Evolutionary conservation across 176 grass and related monocot species (phyloP).

Genomic region (Panicum miliaceum): DNA sequence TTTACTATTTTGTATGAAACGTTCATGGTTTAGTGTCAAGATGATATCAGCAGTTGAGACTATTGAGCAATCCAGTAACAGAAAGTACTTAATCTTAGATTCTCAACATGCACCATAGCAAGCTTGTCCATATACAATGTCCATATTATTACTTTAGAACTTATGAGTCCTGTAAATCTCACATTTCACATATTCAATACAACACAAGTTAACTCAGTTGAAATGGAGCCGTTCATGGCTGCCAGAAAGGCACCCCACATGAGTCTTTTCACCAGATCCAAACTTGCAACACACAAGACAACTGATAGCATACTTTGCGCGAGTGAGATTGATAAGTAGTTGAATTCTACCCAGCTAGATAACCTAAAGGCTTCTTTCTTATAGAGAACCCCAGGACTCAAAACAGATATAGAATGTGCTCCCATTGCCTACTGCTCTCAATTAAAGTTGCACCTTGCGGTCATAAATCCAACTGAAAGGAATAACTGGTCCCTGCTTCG

Average conservation of each 20-base stretch:
- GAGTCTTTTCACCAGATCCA: constrained; percentile 43
- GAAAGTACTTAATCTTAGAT: not conserved
- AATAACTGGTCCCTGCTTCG: constrained; percentile 50
- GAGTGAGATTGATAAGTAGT: constrained; percentile 2
- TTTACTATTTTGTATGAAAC: constrained; percentile 10
- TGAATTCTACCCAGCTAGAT: constrained; percentile 48
- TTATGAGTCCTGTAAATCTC: constrained; percentile 39
- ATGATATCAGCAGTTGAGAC: not conserved
- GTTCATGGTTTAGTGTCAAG: not conserved
- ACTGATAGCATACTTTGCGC: constrained; percentile 37
- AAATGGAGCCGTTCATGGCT: constrained; percentile 24
- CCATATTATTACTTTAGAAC: constrained; percentile 47
- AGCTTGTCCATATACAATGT: constrained; percentile 38
- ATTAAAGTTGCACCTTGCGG: constrained; percentile 66
- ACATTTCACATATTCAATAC: constrained; percentile 41
- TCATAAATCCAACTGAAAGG: constrained; percentile 74
- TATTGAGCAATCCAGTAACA: not conserved
- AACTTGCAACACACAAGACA: constrained; percentile 36
- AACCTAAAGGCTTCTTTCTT: constrained; percentile 46
- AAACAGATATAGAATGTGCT: constrained; percentile 10
- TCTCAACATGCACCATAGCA: constrained; percentile 14
- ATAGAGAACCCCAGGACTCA: not conserved
- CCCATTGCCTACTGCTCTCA: not conserved
- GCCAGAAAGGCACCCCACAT: constrained; percentile 7
- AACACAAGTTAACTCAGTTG: constrained; percentile 34